A percentile compares a stretch with the other conserved stretches of the same genome.
These are phyloP conservation scores for Phialophora verrucosa DNA, from an alignment of 2,329 filamentous ascomycete species.

Conservation along the genomic window DNA sequence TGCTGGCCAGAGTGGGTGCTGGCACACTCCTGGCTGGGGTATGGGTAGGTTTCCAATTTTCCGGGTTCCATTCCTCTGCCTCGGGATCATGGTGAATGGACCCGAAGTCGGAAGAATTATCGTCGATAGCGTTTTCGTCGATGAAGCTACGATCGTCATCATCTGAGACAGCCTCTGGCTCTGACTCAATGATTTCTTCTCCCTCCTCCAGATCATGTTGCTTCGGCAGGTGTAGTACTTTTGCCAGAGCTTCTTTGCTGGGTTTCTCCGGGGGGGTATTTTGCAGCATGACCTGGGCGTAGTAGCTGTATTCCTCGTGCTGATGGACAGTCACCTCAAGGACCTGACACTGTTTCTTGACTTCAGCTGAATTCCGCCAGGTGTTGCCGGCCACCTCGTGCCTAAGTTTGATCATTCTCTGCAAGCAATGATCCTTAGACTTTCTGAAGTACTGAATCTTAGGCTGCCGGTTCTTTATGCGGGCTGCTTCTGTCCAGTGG, in stretches of 20 bases:
- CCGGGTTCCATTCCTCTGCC: slow-evolving; percentile 25
- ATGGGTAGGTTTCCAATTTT: slow-evolving; percentile 5
- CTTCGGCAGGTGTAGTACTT: background rate
- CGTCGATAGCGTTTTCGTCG: slow-evolving; percentile 29
- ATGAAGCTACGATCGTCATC: slow-evolving; percentile 59
- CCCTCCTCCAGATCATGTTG: slow-evolving; percentile 46
- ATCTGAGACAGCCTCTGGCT: slow-evolving; percentile 45
- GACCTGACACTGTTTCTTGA: slow-evolving; percentile 62
- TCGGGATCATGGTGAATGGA: slow-evolving; percentile 32
- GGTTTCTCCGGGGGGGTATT: slow-evolving; percentile 42
- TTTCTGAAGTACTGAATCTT: slow-evolving; percentile 55
- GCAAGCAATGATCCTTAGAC: slow-evolving; percentile 52
- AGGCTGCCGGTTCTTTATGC: slow-evolving; percentile 46
- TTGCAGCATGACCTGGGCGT: slow-evolving; percentile 49
- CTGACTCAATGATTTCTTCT: slow-evolving; percentile 54
- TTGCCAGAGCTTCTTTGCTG: slow-evolving; percentile 22
- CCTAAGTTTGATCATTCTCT: slow-evolving; percentile 63
- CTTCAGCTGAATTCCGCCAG: slow-evolving; percentile 60
- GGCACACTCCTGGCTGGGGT: background rate
- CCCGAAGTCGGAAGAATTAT: slow-evolving; percentile 33
- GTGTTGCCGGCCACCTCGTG: slow-evolving; percentile 58
- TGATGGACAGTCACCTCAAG: slow-evolving; percentile 71
- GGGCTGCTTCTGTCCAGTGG: slow-evolving; percentile 66
- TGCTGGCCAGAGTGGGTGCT: background rate
- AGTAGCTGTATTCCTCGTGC: slow-evolving; percentile 55